Percentiles rank a stretch among this genome's conserved stretches.
Evolutionary conservation across 169 alveolate genomes (phyloP).

Genomic region (Eimeria maxima): DNA sequence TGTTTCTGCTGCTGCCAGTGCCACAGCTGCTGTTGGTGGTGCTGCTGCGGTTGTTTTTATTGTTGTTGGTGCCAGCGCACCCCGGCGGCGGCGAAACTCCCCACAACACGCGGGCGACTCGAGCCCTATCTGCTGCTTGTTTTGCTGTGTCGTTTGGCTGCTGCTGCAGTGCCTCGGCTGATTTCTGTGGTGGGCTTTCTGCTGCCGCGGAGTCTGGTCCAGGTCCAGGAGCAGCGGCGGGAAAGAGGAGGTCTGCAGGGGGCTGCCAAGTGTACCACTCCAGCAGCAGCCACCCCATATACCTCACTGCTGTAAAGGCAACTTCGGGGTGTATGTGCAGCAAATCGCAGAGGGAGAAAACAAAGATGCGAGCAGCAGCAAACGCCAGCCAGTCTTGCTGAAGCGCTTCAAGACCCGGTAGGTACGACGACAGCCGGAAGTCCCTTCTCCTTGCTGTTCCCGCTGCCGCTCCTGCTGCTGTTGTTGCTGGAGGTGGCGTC

Average conservation of each 20-base stretch:
- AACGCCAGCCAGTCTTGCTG: conserved; percentile 52
- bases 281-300: conserved; percentile 75
- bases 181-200: background rate
- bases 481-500: background rate
- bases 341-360: conserved; percentile 22
- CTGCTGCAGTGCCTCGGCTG: background rate
- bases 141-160: conserved; percentile 6
- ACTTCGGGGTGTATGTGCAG: conserved; percentile 65
- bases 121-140: conserved; percentile 50
- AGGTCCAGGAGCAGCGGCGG: background rate
- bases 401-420: conserved; percentile 37
- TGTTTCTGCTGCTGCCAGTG: background rate
- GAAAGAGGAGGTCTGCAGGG: conserved; percentile 46
- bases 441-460: background rate
- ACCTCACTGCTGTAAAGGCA: conserved; percentile 33
- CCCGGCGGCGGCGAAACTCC: background rate
- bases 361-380: conserved; percentile 58
- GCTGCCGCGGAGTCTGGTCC: background rate
- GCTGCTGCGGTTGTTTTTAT: background rate
- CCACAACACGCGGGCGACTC: conserved; percentile 54
- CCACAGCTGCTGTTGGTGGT: background rate
- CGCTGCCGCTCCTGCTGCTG: background rate
- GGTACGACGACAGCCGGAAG: background rate
- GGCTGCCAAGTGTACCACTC: conserved; percentile 62
- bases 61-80: background rate